phyloP scores from a whole-genome alignment of 768 basidiomycete species.

The Suillus americanus region DNA sequence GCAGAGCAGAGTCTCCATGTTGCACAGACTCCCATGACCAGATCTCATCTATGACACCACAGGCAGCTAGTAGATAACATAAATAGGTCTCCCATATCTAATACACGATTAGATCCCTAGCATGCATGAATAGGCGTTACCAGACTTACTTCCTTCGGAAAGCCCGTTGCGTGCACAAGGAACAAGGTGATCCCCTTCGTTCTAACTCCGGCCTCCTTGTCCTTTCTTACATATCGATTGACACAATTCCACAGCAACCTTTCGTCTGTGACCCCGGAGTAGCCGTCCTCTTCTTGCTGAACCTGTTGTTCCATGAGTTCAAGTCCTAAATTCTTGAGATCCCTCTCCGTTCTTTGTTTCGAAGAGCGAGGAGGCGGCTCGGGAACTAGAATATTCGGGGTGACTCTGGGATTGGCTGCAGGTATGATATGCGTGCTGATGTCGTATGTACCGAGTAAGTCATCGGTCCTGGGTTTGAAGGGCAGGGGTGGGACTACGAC shows the following conservation, averaged over 20 bases:
- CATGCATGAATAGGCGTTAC: neutral
- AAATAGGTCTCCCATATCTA: slow-evolving; percentile 83
- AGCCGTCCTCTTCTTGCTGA: slow-evolving; percentile 12
- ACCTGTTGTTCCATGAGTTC: slow-evolving; percentile 20
- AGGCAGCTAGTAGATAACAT: slow-evolving; percentile 44
- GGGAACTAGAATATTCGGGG: too few relatives aligned
- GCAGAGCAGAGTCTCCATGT: slow-evolving; percentile 79
- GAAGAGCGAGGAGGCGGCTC: too few relatives aligned
- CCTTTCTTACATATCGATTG: slow-evolving; percentile 61
- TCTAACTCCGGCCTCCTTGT: slow-evolving; percentile 15
- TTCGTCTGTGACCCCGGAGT: slow-evolving; percentile 9
- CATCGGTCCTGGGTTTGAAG: too few relatives aligned
- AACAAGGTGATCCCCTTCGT: slow-evolving; percentile 62
- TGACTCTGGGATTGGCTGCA: too few relatives aligned
- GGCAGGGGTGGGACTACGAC: too few relatives aligned
- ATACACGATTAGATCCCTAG: neutral
- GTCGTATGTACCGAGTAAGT: too few relatives aligned
- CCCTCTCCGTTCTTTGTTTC: neutral
- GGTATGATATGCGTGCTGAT: too few relatives aligned
- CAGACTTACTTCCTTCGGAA: slow-evolving; percentile 73
- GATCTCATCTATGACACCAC: slow-evolving; percentile 57
- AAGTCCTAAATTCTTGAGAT: slow-evolving; percentile 13
- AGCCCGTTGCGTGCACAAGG: slow-evolving; percentile 82
- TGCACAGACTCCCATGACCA: slow-evolving; percentile 51
- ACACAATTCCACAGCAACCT: slow-evolving; percentile 64